A percentile compares a stretch with the other conserved stretches of the same genome.
Conservation (phyloP, 257 asterid species). For the Penstemon davidsonii region DNA sequence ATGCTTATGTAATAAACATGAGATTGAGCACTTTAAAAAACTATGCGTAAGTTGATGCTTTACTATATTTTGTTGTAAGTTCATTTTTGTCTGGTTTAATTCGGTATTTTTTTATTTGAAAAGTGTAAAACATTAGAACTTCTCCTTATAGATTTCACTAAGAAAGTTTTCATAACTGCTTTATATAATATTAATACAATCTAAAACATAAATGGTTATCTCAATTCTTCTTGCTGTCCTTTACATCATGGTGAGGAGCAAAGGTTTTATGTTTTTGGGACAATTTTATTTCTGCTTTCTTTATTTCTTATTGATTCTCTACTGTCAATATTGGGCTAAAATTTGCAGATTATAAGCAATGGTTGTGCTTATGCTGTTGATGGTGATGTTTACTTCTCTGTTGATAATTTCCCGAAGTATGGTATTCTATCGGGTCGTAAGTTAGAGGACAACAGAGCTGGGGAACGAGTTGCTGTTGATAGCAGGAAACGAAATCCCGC, state of each 20-base stretch:
- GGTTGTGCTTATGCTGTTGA: constrained; percentile 68
- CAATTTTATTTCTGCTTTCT: background rate
- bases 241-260: background rate
- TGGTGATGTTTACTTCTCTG: constrained; percentile 78
- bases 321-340: background rate
- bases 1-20: too few relatives aligned
- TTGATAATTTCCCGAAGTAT: constrained; percentile 63
- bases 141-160: background rate
- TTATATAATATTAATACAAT: too few relatives aligned
- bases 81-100: too few relatives aligned
- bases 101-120: too few relatives aligned
- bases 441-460: constrained; percentile 74
- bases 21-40: background rate
- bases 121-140: background rate
- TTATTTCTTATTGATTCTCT: background rate
- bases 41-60: background rate
- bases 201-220: too few relatives aligned
- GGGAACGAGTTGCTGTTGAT: constrained; percentile 77
- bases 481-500: constrained; percentile 72
- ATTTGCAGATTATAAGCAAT: constrained; percentile 56
- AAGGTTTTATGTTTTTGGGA: background rate
- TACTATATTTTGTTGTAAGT: background rate
- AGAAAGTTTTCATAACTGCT: too few relatives aligned
- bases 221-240: too few relatives aligned
- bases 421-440: constrained; percentile 75